Evolutionary conservation across 306 rosid species (phyloP).

Genomic region (Pterocarpus macrocarpus): DNA sequence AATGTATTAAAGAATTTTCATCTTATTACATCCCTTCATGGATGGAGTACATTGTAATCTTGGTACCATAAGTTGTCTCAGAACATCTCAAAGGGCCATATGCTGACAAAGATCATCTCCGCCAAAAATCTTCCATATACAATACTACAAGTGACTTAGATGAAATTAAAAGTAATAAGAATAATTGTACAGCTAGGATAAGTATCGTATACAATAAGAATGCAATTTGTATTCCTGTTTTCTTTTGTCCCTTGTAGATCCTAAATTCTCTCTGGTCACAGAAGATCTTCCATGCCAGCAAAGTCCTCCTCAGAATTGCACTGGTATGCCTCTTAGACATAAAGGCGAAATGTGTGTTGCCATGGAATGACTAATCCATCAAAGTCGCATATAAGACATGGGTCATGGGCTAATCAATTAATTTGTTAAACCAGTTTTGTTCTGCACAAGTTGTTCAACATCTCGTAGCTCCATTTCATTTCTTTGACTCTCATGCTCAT

Average conservation of each 20-base stretch:
- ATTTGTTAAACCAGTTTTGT: slow-evolving; percentile 52
- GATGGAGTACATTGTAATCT: slow-evolving; percentile 21
- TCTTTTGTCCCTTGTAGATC: slow-evolving; percentile 29
- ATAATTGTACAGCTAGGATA: slow-evolving; percentile 27
- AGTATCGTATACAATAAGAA: slow-evolving; percentile 41
- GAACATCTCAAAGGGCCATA: slow-evolving; percentile 44
- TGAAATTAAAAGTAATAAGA: slow-evolving; percentile 33
- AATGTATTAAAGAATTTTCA: slow-evolving; percentile 49
- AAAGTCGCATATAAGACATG: neutral
- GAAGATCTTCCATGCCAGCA: slow-evolving; percentile 43
- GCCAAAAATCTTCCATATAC: slow-evolving; percentile 43
- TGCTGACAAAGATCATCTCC: slow-evolving; percentile 36
- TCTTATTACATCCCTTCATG: slow-evolving; percentile 47
- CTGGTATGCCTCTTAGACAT: slow-evolving; percentile 43
- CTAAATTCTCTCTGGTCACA: slow-evolving; percentile 30
- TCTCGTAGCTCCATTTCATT: slow-evolving; percentile 80
- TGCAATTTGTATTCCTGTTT: slow-evolving; percentile 8
- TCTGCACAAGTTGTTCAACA: slow-evolving; percentile 88
- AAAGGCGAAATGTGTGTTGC: slow-evolving; percentile 38
- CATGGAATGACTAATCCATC: slow-evolving; percentile 42
- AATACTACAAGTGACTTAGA: slow-evolving; percentile 45
- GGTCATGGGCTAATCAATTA: slow-evolving; percentile 14
- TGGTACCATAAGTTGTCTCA: slow-evolving; percentile 31
- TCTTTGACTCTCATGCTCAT: slow-evolving; percentile 56
- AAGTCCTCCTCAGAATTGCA: slow-evolving; percentile 38